Percentiles rank a stretch among this genome's conserved stretches.
Evolutionary conservation across 2,329 filamentous ascomycete species (phyloP).

Genomic region (Incumbomyces lentus): DNA sequence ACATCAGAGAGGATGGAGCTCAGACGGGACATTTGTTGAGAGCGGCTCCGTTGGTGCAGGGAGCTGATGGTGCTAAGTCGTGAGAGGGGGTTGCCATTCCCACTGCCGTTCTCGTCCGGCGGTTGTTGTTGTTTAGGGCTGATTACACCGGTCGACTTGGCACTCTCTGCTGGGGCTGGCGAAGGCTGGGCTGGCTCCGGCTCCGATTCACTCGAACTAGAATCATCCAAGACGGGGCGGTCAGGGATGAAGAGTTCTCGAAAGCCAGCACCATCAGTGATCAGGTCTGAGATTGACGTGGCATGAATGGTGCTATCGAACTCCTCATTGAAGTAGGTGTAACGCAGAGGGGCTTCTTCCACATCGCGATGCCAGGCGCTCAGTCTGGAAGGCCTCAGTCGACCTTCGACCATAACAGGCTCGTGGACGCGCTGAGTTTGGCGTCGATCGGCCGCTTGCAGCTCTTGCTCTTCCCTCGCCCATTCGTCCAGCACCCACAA

Average conservation of each 20-base stretch:
- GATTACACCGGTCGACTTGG: slow-evolving; percentile 4
- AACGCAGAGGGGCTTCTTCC: slow-evolving; percentile 84
- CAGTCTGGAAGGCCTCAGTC: slow-evolving; percentile 63
- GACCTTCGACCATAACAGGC: slow-evolving; percentile 81
- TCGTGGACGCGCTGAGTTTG: slow-evolving; percentile 80
- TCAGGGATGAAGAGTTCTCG: slow-evolving; percentile 84
- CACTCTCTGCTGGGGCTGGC: background rate
- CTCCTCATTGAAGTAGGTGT: slow-evolving; percentile 98
- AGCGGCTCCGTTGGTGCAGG: background rate
- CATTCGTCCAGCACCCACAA: slow-evolving; percentile 75
- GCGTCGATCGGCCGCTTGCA: slow-evolving; percentile 67
- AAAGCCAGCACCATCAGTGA: slow-evolving; percentile 76
- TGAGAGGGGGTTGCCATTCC: background rate
- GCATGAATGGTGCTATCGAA: slow-evolving; percentile 94
- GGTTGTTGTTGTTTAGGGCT: slow-evolving; percentile 10
- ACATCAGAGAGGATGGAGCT: slow-evolving; percentile 2
- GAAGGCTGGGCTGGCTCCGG: background rate
- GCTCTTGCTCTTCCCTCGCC: slow-evolving; percentile 82
- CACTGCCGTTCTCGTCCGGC: no score
- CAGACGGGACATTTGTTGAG: slow-evolving; percentile 3
- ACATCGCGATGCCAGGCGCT: slow-evolving; percentile 76
- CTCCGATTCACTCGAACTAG: slow-evolving; percentile 56
- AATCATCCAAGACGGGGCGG: slow-evolving; percentile 62
- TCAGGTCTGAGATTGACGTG: slow-evolving; percentile 83
- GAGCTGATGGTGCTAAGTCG: background rate